These are phyloP conservation scores for Kuraishia ogatae DNA, from an alignment of 805 yeast genomes.

Conservation along the genomic window DNA sequence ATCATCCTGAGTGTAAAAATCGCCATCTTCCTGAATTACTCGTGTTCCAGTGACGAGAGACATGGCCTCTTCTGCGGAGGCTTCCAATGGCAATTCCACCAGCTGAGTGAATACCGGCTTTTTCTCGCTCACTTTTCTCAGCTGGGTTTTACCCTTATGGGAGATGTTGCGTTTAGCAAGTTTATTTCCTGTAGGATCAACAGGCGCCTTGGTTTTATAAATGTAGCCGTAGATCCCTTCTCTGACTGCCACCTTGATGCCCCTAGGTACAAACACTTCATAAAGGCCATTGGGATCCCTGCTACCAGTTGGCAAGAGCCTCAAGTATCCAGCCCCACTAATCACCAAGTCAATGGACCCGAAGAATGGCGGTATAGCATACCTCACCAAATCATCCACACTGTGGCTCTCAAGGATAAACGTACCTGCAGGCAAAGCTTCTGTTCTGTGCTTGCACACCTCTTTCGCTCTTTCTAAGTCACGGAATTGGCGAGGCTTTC, in stretches of 20 bases:
- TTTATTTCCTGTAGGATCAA: constrained; percentile 10
- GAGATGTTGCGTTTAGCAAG: constrained; percentile 9
- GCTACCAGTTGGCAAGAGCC: constrained; percentile 50
- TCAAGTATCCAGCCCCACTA: constrained; percentile 55
- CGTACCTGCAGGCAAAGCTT: constrained; percentile 15
- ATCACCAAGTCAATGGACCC: constrained; percentile 62
- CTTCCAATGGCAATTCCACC: neutral
- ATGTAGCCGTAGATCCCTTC: constrained; percentile 19
- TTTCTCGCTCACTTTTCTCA: neutral
- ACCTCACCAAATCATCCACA: constrained; percentile 27
- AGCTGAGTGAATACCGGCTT: constrained; percentile 2
- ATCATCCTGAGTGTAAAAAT: constrained; percentile 15
- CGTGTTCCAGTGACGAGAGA: constrained; percentile 2
- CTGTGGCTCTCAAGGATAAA: constrained; percentile 16
- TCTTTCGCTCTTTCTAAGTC: constrained; percentile 23
- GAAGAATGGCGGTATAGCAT: constrained; percentile 59
- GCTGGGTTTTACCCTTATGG: constrained; percentile 5
- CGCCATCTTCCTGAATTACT: constrained; percentile 11
- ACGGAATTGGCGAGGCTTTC: constrained; percentile 25
- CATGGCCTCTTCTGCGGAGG: neutral
- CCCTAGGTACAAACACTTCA: constrained; percentile 48
- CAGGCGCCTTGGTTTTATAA: constrained; percentile 12
- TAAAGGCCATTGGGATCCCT: constrained; percentile 19
- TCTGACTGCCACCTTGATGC: constrained; percentile 44
- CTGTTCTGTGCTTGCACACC: constrained; percentile 7